These are phyloP conservation scores for Pichia sp. DNA, from an alignment of 1,139 yeast species.

Conservation along the genomic window DNA sequence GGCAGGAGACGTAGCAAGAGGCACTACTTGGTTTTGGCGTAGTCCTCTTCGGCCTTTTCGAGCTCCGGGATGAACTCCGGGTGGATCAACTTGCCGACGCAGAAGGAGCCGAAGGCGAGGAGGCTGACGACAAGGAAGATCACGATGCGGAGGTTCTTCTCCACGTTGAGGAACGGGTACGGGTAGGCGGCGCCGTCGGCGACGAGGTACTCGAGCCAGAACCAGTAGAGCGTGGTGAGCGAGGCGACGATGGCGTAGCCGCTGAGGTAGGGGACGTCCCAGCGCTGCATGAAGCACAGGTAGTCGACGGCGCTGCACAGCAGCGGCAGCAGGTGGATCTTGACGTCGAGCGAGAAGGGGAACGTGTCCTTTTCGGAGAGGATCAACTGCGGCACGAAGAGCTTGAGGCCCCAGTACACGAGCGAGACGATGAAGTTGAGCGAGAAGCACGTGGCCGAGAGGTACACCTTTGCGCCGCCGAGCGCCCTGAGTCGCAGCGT, in stretches of 20 bases:
- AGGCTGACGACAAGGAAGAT: constrained; percentile 50
- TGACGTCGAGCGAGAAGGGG: constrained; percentile 49
- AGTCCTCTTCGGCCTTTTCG: constrained; percentile 11
- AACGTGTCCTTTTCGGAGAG: constrained; percentile 36
- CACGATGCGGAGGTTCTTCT: constrained; percentile 39
- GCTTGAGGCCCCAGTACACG: constrained; percentile 63
- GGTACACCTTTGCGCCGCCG: constrained; percentile 33
- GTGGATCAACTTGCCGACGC: constrained; percentile 22
- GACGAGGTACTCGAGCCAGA: constrained; percentile 45
- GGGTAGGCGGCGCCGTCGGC: constrained; percentile 52
- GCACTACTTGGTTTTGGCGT: neutral
- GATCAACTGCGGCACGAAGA: constrained; percentile 46
- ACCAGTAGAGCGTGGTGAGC: constrained; percentile 51
- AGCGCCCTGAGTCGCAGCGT: constrained; percentile 29
- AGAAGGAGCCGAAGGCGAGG: constrained; percentile 37
- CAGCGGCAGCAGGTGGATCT: constrained; percentile 59
- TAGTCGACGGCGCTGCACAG: constrained; percentile 49
- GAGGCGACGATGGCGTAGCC: constrained; percentile 40
- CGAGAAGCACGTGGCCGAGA: constrained; percentile 52
- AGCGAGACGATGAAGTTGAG: constrained; percentile 55
- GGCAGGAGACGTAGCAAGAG: neutral
- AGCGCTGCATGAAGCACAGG: constrained; percentile 49
- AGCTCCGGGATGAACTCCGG: constrained; percentile 16
- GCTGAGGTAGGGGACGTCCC: constrained; percentile 36
- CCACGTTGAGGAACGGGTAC: constrained; percentile 60